Percentiles rank a stretch among this genome's conserved stretches.
Conservation (phyloP, 1,284 basidiomycete species). For the Tilletiaria anomala region DNA sequence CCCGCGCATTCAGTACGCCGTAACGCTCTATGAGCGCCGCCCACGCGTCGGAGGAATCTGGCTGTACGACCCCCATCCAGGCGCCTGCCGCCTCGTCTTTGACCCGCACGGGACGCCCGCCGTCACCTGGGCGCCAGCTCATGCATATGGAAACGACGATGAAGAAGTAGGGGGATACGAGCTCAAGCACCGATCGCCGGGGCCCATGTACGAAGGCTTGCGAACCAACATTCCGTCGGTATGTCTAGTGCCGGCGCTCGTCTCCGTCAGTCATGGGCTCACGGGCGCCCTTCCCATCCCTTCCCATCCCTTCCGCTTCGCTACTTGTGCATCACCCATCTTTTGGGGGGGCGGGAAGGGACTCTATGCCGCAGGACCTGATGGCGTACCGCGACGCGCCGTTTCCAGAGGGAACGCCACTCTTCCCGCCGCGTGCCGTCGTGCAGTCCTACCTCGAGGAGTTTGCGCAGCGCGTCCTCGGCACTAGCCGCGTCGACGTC, state of each 20-base stretch:
- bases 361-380: too few species aligned
- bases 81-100: conserved; percentile 28
- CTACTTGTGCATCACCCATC: too few species aligned
- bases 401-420: conserved; percentile 8
- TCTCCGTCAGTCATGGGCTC: too few species aligned
- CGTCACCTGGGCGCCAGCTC: conserved; percentile 5
- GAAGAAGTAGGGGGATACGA: too few species aligned
- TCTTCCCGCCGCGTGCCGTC: conserved; percentile 13
- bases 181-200: conserved; percentile 5
- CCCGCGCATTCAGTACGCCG: conserved; percentile 2
- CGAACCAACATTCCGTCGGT: conserved; percentile 34
- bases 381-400: conserved; percentile 33
- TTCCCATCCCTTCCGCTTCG: too few species aligned
- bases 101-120: conserved; percentile 6
- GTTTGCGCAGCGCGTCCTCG: background rate
- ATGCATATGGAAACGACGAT: too few species aligned
- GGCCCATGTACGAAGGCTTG: conserved; percentile 35
- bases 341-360: too few species aligned
- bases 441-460: conserved; percentile 41
- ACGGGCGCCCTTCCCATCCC: too few species aligned
- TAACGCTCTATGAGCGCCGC: conserved; percentile 28
- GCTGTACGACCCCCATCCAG: conserved; percentile 18
- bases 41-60: conserved; percentile 14
- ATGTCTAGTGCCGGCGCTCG: too few species aligned
- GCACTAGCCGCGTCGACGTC: conserved; percentile 16